Evolutionary conservation across 352 stramenopile genomes (phyloP), one percentile per base, ranked within the genome.

Genomic region (Globisporangium cederbergense): DNA sequence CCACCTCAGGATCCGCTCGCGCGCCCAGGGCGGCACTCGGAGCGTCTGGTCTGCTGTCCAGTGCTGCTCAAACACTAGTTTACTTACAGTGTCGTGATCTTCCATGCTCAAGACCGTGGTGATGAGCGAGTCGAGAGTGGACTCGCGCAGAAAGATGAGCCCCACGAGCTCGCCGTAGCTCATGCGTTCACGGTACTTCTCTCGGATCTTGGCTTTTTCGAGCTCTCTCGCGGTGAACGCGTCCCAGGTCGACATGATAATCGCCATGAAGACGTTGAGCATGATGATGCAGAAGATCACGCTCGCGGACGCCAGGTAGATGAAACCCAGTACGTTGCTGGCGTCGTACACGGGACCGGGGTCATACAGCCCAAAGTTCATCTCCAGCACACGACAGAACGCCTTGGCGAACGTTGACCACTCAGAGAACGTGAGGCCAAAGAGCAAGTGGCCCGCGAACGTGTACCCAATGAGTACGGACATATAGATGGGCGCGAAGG

Each of bases 211-310:
- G 9, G 75, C 74, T 4, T 77, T 77, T 10, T 83, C 78, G 20
- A 59, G 57, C 64, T 89, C 81, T 55, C 77, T 70, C 25, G 85
- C 81, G 0, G 73, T 76, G 18, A 88, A 70, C 0, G 74, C 63
- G 20, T 91, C 79, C 81, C 81, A 90, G n/a, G 76, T 90, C 28
- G 72, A 84, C 79, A 89, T 89, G 49, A 89, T 73, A 58, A 91
- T 91, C 16, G 81, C 81, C 79, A 91, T 88, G 62, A 91, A 91
- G 5, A 91, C 73, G 49, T 91, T 91, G 45, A 91, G 75, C 81
- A 91, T 89, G 65, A 91, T 78, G 62, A 91, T 87, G 61, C 79
- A 89, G 59, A 90, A 91, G 8, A 91, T 73, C 43, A 82, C 64
- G 52, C 75, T 89, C 9, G 78, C 75, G 11, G 81, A 86, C 62